Evolutionary conservation across 2,329 filamentous ascomycete genomes (phyloP).

Genomic region (Hypoxylon sp.): DNA sequence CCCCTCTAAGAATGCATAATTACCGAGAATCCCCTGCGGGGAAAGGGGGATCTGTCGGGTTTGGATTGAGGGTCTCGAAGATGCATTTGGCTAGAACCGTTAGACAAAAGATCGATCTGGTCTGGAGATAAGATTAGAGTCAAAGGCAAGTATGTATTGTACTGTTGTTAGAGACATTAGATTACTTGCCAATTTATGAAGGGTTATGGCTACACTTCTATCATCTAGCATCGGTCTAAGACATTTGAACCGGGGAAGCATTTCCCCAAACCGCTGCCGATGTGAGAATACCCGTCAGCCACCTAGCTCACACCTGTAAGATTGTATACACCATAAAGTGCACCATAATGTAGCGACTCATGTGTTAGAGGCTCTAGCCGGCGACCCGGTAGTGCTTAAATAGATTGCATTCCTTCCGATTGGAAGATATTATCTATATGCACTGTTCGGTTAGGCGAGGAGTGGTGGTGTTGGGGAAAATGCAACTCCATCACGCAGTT

Average conservation of each 20-base stretch:
- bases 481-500: constrained; percentile 16
- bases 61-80: background rate
- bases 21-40: constrained; percentile 5
- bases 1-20: constrained; percentile 5
- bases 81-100: background rate
- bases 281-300: constrained; percentile 25
- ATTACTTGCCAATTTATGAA: constrained; percentile 8
- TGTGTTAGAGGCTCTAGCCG: constrained; percentile 14
- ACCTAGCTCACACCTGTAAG: constrained; percentile 9
- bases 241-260: background rate
- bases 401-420: constrained; percentile 11
- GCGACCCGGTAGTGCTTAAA: constrained; percentile 26
- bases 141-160: background rate
- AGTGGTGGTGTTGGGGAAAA: constrained; percentile 8
- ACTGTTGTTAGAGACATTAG: background rate
- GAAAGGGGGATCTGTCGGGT: background rate
- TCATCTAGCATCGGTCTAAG: constrained; percentile 9
- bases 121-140: background rate
- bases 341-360: constrained; percentile 14
- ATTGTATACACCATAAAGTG: constrained; percentile 14
- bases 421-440: constrained; percentile 18
- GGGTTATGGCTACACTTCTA: constrained; percentile 5
- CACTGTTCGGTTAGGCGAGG: constrained; percentile 6
- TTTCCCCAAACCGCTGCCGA: constrained; percentile 25
- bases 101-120: background rate